Percentiles rank a stretch among this genome's conserved stretches.
These are phyloP conservation scores for Corylus heterophylla DNA, from an alignment of 306 rosid species.

Conservation along the genomic window DNA sequence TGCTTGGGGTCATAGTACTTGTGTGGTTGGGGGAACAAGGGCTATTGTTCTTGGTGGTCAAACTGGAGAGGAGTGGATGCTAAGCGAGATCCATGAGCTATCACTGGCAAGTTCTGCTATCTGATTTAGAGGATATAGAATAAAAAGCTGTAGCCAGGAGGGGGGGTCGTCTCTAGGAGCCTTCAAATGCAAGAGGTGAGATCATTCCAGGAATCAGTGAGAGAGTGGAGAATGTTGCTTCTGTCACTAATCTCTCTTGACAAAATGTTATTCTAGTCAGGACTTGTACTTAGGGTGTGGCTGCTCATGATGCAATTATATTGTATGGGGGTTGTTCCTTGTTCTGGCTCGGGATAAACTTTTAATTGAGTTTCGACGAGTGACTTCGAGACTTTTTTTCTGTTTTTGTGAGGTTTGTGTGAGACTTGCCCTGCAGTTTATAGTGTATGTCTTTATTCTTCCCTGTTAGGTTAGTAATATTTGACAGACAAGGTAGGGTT, in stretches of 20 bases:
- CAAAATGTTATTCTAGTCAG: constrained; percentile 48
- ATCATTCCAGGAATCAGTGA: constrained; percentile 38
- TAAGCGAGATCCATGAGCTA: constrained; percentile 95
- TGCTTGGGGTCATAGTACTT: constrained; percentile 99
- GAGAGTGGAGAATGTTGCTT: constrained; percentile 37
- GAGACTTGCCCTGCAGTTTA: constrained; percentile 58
- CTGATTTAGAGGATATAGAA: constrained; percentile 43
- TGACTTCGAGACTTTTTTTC: constrained; percentile 50
- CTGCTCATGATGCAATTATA: constrained; percentile 41
- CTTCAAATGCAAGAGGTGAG: constrained; percentile 33
- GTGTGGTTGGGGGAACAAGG: constrained; percentile 98
- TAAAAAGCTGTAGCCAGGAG: constrained; percentile 35
- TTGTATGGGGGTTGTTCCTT: constrained; percentile 51
- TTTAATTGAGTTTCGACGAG: constrained; percentile 37
- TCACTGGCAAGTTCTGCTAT: constrained; percentile 77
- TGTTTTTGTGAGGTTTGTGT: constrained; percentile 67
- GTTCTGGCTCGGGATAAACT: constrained; percentile 63
- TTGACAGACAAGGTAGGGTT: constrained; percentile 66
- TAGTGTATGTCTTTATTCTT: constrained; percentile 63
- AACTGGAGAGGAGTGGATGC: constrained; percentile 99
- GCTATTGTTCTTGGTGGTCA: constrained; percentile 98
- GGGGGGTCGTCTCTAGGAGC: constrained; percentile 23
- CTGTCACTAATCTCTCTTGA: constrained; percentile 39
- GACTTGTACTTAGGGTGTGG: constrained; percentile 38
- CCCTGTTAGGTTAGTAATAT: constrained; percentile 64